These are phyloP conservation scores for Tetradesmus obliquus DNA, from an alignment of 139 green algal genomes.

Conservation along the genomic window DNA sequence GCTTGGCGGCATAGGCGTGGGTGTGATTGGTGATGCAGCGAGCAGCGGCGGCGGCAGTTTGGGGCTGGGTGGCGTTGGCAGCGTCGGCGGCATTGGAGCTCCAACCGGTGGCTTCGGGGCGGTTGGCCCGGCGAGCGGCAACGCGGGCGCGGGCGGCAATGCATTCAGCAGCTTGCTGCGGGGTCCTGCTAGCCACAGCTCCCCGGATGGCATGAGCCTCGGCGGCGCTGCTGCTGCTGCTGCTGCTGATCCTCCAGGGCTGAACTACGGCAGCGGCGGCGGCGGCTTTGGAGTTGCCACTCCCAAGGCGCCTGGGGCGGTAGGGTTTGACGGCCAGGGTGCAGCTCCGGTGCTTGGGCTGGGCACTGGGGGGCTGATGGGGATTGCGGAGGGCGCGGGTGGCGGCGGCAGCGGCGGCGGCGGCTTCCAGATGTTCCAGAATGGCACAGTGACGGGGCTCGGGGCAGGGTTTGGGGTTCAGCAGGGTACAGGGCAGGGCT, in stretches of 20 bases:
- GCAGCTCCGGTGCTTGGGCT: background rate
- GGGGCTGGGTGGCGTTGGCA: background rate
- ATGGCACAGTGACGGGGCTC: background rate
- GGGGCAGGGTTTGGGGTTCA: background rate
- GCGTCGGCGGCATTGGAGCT: background rate
- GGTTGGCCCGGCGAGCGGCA: background rate
- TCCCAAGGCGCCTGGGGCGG: background rate
- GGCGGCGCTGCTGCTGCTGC: background rate
- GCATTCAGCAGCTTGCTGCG: background rate
- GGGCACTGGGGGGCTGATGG: background rate
- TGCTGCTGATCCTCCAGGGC: slow-evolving; percentile 7
- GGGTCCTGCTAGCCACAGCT: background rate
- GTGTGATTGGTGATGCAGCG: background rate
- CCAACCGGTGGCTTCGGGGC: background rate
- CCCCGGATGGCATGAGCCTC: background rate
- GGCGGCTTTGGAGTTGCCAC: background rate
- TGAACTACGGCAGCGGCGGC: slow-evolving; percentile 2
- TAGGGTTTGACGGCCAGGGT: background rate
- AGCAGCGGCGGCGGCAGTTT: background rate
- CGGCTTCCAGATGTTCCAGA: background rate
- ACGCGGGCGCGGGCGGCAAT: background rate
- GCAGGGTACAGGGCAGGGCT: background rate
- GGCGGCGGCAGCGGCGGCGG: background rate
- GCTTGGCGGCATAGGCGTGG: slow-evolving; percentile 16
- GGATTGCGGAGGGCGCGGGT: background rate